Conservation (phyloP, 805 yeast species). For the Starmerella bacillaris region DNA sequence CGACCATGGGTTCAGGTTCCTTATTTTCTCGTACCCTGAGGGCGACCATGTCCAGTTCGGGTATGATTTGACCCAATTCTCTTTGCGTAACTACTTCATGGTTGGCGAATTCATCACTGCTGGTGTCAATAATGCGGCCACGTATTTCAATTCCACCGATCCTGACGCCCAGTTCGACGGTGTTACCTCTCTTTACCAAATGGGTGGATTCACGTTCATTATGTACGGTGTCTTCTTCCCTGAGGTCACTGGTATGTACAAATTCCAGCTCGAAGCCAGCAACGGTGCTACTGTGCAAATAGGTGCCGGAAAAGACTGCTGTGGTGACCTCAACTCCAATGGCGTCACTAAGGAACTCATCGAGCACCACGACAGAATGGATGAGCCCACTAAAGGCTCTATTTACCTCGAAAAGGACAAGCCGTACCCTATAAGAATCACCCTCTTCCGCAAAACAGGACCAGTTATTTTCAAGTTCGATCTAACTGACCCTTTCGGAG, state of each 20-base stretch:
- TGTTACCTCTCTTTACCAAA: neutral
- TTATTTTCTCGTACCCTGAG: neutral
- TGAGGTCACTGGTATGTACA: neutral
- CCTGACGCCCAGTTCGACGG: conserved; percentile 1
- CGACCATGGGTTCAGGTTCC: neutral
- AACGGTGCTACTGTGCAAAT: neutral
- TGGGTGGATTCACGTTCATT: neutral
- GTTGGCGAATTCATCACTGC: conserved; percentile 1
- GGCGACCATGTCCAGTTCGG: neutral
- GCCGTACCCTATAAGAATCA: neutral
- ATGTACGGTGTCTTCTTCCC: neutral
- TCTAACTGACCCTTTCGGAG: neutral
- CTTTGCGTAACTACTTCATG: neutral
- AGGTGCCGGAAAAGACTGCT: neutral
- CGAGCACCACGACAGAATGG: neutral
- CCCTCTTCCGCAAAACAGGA: neutral
- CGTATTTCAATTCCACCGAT: neutral
- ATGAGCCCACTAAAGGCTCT: neutral
- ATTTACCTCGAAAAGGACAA: neutral
- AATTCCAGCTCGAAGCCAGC: neutral
- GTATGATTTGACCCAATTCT: neutral
- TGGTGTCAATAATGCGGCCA: neutral
- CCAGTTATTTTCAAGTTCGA: neutral
- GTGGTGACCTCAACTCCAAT: neutral
- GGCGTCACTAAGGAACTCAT: neutral